Evolutionary conservation across 768 basidiomycete genomes (phyloP).

Genomic region (Mycena capillaripes): DNA sequence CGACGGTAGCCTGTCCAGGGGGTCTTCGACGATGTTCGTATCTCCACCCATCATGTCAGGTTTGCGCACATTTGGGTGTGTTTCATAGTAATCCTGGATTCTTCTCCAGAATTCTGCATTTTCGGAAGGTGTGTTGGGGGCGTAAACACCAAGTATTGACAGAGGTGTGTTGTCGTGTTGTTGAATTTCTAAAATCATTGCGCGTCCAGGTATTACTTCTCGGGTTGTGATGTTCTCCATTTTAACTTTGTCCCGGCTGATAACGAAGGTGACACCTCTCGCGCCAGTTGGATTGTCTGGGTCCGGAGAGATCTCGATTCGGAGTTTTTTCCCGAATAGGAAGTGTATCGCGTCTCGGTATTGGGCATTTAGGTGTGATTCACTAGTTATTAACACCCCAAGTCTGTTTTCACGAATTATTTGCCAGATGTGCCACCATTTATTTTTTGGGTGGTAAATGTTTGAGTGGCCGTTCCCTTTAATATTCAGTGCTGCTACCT

Average conservation of each 20-base stretch:
- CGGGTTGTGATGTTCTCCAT: not conserved
- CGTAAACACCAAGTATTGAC: constrained; percentile 50
- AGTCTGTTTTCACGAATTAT: no score
- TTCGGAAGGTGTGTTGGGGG: constrained; percentile 45
- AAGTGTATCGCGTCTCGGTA: no score
- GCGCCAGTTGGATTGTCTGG: not conserved
- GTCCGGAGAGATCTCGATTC: not conserved
- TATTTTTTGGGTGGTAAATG: no score
- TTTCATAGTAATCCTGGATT: constrained; percentile 28
- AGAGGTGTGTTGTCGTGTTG: constrained; percentile 40
- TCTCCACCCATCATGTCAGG: no score
- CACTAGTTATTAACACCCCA: not conserved
- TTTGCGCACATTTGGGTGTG: constrained; percentile 15
- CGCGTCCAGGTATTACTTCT: constrained; percentile 14
- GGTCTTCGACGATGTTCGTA: constrained; percentile 58
- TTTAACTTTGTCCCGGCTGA: constrained; percentile 12
- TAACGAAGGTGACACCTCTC: constrained; percentile 10
- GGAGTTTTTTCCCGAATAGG: not conserved
- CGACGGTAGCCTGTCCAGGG: constrained; percentile 50
- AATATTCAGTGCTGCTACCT: no score
- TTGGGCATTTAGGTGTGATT: no score
- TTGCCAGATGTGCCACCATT: no score
- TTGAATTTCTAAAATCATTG: constrained; percentile 2
- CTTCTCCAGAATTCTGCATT: constrained; percentile 49
- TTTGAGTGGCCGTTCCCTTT: no score